Conservation (phyloP, 2,329 filamentous ascomycete species). For the Pseudogymnoascus destructans region DNA sequence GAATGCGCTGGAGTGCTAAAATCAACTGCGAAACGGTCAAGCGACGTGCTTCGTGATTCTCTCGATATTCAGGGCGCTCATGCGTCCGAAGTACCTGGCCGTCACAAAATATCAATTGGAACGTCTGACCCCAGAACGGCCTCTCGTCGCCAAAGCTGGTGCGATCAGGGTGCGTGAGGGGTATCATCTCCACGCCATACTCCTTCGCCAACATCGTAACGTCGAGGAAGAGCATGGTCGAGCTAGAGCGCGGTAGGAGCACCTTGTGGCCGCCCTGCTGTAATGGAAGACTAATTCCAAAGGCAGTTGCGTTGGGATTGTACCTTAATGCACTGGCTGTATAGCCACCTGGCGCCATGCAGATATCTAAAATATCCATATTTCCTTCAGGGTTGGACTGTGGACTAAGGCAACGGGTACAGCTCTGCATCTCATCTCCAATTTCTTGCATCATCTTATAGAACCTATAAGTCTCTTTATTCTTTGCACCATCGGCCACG, state of each 20-base stretch:
- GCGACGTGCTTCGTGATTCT: conserved; percentile 15
- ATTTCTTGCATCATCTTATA: conserved; percentile 33
- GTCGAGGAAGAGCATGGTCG: conserved; percentile 13
- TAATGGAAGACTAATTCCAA: conserved; percentile 17
- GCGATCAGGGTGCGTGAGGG: conserved; percentile 13
- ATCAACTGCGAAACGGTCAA: conserved; percentile 19
- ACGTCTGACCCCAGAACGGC: conserved; percentile 16
- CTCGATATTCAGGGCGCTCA: conserved; percentile 15
- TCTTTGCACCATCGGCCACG: conserved; percentile 26
- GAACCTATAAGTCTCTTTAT: conserved; percentile 23
- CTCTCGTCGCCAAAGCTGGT: conserved; percentile 12
- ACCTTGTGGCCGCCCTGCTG: conserved; percentile 18
- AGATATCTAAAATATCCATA: conserved; percentile 21
- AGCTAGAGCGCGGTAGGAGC: conserved; percentile 11
- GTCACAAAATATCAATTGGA: conserved; percentile 22
- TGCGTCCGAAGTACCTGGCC: conserved; percentile 20
- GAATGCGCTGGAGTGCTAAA: conserved; percentile 18
- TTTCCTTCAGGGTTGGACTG: not conserved
- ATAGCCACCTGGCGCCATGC: conserved; percentile 20
- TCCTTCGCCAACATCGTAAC: conserved; percentile 18
- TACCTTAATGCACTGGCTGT: conserved; percentile 16
- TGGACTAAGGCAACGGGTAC: conserved; percentile 12
- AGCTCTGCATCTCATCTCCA: conserved; percentile 30
- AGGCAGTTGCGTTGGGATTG: conserved; percentile 14
- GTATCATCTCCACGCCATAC: conserved; percentile 14